Evolutionary conservation across 495 filamentous ascomycete genomes (phyloP).

Genomic region (Trichoderma orchidacearum): DNA sequence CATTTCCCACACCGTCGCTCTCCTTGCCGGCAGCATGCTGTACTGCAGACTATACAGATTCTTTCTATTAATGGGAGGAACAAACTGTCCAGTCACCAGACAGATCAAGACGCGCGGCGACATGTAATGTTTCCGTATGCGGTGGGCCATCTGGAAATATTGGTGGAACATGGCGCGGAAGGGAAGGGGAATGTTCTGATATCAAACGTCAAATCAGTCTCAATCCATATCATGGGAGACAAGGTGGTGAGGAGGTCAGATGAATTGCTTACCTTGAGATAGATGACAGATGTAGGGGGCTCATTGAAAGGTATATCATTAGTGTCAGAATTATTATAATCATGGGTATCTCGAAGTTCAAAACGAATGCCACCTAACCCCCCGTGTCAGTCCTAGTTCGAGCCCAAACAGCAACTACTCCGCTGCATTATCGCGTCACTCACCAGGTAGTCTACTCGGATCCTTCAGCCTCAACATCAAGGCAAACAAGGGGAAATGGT

Average conservation of each 20-base stretch:
- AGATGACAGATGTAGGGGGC: conserved; percentile 58
- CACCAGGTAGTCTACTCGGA: conserved; percentile 73
- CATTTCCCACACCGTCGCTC: conserved; percentile 70
- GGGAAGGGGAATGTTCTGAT: conserved; percentile 75
- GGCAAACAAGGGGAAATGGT: conserved; percentile 96
- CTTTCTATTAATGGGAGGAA: conserved; percentile 81
- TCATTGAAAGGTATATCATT: conserved; percentile 10
- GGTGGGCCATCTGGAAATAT: conserved; percentile 87
- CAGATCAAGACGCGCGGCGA: conserved; percentile 77
- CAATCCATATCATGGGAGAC: not conserved
- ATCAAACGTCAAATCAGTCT: conserved; percentile 7
- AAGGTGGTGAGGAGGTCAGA: not conserved
- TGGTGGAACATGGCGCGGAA: conserved; percentile 88
- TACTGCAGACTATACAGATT: conserved; percentile 97
- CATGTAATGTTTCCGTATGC: conserved; percentile 89
- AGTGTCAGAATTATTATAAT: conserved; percentile 26
- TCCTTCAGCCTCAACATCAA: conserved; percentile 96
- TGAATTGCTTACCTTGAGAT: conserved; percentile 62
- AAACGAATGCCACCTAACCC: conserved; percentile 73
- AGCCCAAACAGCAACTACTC: not conserved
- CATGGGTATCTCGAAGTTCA: conserved; percentile 66
- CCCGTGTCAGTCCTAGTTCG: not conserved
- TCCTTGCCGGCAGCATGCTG: conserved; percentile 80
- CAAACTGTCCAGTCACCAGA: conserved; percentile 78
- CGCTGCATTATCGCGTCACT: conserved; percentile 7